Evolutionary conservation across 1,284 basidiomycete genomes (phyloP), one percentile per base, ranked within the genome.

Genomic region (Gomphus bonarii): DNA sequence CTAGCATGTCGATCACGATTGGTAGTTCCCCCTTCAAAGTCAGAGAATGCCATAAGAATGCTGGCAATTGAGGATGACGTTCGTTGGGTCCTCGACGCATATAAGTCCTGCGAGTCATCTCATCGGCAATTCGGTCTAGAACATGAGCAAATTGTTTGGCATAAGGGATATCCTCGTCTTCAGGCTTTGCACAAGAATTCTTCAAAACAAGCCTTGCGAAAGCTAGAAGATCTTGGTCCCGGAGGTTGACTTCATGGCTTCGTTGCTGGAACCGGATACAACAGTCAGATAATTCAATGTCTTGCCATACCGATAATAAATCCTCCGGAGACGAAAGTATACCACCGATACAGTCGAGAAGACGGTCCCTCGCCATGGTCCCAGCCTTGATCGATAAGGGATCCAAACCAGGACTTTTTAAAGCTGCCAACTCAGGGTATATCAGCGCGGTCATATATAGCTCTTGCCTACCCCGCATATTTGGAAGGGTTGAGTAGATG

Each of bases 21-120:
- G 52, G 31, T 11, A 54, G 38, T 12, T 54, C 36, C 8, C 52
- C 52, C 36, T 44, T 54, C 38, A 54, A n/a, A 4, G 28, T 54
- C 52, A 42, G 18, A 14, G 36, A 54, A 33, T 44, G 52, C 38
- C 52, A 54, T 30, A 42, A 12, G 14, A 54, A 14, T 11, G 25
- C 38, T 8, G 28, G 36, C 20, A 54, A 14, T 5, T 43, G 31
- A 16, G 42, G 10, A 18, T 54, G 52, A 11, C 10, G 4, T 14
- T 35, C 50, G 5, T 25, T 16, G 25, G 6, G 46, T 10, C 46
- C 46, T n/a, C 46, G 46, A 48, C 46, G 46, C n/a, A 18, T 18
- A 48, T 14, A 10, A 3, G n/a, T 40, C 18, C 50, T 14, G 22
- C 50, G 33, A 14, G 25, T 54, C 38, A 54, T 14, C 43, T 42